These are phyloP conservation scores for Nannochloropsis salina DNA, from an alignment of 108 stramenopile genomes.

Conservation along the genomic window DNA sequence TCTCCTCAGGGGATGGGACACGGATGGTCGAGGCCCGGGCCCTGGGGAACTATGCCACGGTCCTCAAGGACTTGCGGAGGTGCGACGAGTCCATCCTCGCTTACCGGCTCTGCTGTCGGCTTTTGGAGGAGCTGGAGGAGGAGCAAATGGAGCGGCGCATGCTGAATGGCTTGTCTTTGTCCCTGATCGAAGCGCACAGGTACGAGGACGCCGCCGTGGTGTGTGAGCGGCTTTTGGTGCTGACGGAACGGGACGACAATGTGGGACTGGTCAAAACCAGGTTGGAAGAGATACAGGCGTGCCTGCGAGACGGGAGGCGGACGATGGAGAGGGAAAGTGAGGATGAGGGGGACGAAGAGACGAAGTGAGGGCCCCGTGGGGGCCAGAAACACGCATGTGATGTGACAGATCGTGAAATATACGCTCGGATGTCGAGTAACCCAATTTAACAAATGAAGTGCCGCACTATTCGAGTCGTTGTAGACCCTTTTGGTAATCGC, in stretches of 20 bases:
- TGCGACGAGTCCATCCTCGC: not conserved
- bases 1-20: not conserved
- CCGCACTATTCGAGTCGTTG: no score
- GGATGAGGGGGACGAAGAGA: not conserved
- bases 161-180: not conserved
- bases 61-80: not conserved
- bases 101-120: not conserved
- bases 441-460: no score
- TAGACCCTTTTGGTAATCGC: no score
- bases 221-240: not conserved
- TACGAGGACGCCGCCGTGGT: not conserved
- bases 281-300: not conserved
- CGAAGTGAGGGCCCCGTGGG: no score
- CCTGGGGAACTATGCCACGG: not conserved
- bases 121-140: conserved; percentile 8
- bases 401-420: no score
- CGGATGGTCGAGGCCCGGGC: not conserved
- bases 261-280: not conserved
- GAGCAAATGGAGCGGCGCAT: not conserved
- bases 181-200: not conserved
- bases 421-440: no score
- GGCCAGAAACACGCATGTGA: no score
- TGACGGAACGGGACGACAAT: conserved; percentile 9
- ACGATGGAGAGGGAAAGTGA: not conserved
- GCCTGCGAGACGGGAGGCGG: not conserved